These are phyloP conservation scores for Coriolopsis trogii DNA, from an alignment of 1,284 basidiomycete species.

Conservation along the genomic window DNA sequence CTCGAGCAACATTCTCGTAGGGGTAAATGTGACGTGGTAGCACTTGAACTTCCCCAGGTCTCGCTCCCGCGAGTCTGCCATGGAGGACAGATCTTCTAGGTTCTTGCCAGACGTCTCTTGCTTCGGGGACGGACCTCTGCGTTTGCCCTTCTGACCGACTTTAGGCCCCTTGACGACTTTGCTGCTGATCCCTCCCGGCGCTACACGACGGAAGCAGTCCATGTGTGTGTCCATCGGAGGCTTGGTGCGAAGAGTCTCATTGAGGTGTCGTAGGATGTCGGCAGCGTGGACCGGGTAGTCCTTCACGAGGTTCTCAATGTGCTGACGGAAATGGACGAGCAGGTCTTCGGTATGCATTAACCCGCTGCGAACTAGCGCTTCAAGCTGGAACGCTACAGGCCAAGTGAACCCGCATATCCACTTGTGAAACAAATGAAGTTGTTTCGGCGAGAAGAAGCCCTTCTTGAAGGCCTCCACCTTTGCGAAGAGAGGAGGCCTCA, in stretches of 20 bases:
- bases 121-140: too few species aligned
- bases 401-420: conserved; percentile 51
- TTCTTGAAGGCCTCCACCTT: conserved; percentile 49
- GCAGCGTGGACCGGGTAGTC: conserved; percentile 38
- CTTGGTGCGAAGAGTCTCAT: conserved; percentile 45
- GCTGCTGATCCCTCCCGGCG: too few species aligned
- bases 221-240: conserved; percentile 46
- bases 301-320: conserved; percentile 44
- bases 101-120: conserved; percentile 1
- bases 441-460: conserved; percentile 51
- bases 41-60: conserved; percentile 50
- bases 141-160: conserved; percentile 9
- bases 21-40: conserved; percentile 70
- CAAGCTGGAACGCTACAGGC: conserved; percentile 71
- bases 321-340: conserved; percentile 45
- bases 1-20: conserved; percentile 70
- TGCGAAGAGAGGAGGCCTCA: conserved; percentile 40
- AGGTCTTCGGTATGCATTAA: conserved; percentile 58
- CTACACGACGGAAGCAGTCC: conserved; percentile 51
- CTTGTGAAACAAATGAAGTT: conserved; percentile 46
- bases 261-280: conserved; percentile 54
- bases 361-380: conserved; percentile 62
- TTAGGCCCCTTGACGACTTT: too few species aligned
- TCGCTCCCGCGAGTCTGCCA: background rate
- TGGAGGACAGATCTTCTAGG: background rate